A percentile compares a stretch with the other conserved stretches of the same genome.
Conservation (phyloP, 345 rosid genomes). For the Moricandia arvensis region DNA sequence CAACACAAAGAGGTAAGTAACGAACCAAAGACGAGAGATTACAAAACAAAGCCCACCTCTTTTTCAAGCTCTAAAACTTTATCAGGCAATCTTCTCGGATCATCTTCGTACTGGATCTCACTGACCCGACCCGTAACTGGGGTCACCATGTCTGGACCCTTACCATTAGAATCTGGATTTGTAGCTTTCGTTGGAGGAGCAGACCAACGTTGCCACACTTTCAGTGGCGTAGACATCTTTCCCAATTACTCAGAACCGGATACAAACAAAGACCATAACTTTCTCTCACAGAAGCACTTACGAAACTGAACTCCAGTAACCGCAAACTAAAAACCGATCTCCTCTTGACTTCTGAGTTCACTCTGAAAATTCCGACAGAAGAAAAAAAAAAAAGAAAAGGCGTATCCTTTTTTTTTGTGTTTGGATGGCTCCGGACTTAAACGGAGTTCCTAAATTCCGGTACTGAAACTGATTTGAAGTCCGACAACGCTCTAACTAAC, state of each 20-base stretch:
- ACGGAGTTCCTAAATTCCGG: constrained; percentile 65
- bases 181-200: constrained; percentile 49
- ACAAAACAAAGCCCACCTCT: constrained; percentile 55
- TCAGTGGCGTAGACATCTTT: constrained; percentile 81
- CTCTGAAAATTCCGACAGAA: constrained; percentile 10
- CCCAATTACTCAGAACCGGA: constrained; percentile 3
- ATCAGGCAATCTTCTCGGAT: constrained; percentile 43
- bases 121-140: constrained; percentile 44
- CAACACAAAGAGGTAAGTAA: not conserved
- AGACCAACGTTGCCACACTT: constrained; percentile 69
- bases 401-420: not conserved
- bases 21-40: not conserved
- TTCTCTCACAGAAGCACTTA: constrained; percentile 9
- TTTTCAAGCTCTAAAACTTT: constrained; percentile 66
- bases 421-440: constrained; percentile 57
- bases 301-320: constrained; percentile 10
- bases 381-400: not conserved
- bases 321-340: constrained; percentile 7
- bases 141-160: constrained; percentile 46
- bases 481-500: constrained; percentile 74
- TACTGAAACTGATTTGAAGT: constrained; percentile 55
- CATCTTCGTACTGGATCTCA: constrained; percentile 40
- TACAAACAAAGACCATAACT: constrained; percentile 21
- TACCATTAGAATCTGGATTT: constrained; percentile 35
- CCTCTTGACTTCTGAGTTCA: not conserved